phyloP scores from a whole-genome alignment of 2,329 filamentous ascomycete genomes.

The Fusarium phyllophilum region DNA sequence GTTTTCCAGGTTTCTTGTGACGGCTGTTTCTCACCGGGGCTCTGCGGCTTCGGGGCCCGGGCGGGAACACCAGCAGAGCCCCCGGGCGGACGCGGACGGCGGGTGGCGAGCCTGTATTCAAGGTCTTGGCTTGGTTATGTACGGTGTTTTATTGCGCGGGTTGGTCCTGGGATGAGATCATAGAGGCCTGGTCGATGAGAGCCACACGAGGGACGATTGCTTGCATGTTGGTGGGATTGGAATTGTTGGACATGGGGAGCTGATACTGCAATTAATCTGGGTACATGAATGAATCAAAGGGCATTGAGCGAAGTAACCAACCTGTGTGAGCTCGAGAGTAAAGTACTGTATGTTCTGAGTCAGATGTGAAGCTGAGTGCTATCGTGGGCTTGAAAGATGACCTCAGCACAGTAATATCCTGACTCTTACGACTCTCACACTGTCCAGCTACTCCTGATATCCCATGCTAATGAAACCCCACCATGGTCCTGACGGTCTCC shows the following conservation, averaged over 20 bases:
- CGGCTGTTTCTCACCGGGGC: conserved; percentile 18
- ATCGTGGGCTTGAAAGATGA: neutral
- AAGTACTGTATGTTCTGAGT: conserved; percentile 38
- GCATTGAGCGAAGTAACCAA: conserved; percentile 7
- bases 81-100: conserved; percentile 18
- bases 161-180: conserved; percentile 14
- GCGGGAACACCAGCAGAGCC: conserved; percentile 23
- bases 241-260: conserved; percentile 36
- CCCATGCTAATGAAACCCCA: conserved; percentile 34
- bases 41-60: conserved; percentile 35
- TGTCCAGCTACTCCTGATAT: conserved; percentile 6
- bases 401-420: conserved; percentile 2
- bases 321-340: conserved; percentile 16
- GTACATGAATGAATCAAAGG: conserved; percentile 30
- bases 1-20: neutral
- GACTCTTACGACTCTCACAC: neutral
- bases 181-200: conserved; percentile 9
- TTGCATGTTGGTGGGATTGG: conserved; percentile 22
- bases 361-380: neutral
- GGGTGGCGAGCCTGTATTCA: conserved; percentile 26
- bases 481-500: conserved; percentile 13
- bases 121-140: conserved; percentile 9
- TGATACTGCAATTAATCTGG: conserved; percentile 22
- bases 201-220: conserved; percentile 7
- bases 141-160: neutral